phyloP scores from a whole-genome alignment of 352 stramenopile species.

The Pythium chondricola region DNA sequence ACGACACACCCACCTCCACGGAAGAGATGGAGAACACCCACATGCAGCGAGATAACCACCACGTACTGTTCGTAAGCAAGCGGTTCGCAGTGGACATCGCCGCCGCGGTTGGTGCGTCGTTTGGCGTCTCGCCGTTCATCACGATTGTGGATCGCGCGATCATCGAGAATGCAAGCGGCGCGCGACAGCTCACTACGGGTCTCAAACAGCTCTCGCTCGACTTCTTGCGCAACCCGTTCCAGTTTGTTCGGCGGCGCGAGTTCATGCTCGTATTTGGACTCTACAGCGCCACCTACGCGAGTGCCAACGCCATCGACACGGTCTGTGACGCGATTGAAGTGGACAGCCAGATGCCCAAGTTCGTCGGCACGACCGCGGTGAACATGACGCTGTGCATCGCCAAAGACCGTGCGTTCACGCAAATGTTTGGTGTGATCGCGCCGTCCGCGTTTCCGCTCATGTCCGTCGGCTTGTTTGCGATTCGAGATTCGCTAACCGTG shows the following conservation, averaged over 20 bases:
- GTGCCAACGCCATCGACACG: slow-evolving; percentile 81
- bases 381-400: slow-evolving; percentile 90
- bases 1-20: too few species aligned
- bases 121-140: slow-evolving; percentile 83
- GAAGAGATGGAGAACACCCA: slow-evolving; percentile 14
- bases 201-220: slow-evolving; percentile 56
- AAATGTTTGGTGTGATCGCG: slow-evolving; percentile 86
- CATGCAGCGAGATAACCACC: slow-evolving; percentile 4
- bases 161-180: slow-evolving; percentile 85
- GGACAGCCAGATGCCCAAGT: slow-evolving; percentile 86
- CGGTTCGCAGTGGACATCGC: slow-evolving; percentile 54
- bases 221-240: slow-evolving; percentile 62
- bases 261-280: slow-evolving; percentile 88
- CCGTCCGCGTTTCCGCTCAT: slow-evolving; percentile 67
- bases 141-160: slow-evolving; percentile 86
- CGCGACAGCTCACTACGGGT: slow-evolving; percentile 47
- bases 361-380: slow-evolving; percentile 80
- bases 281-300: slow-evolving; percentile 87
- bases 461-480: slow-evolving; percentile 82
- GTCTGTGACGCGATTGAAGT: slow-evolving; percentile 67
- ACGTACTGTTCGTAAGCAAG: slow-evolving; percentile 28
- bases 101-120: slow-evolving; percentile 53
- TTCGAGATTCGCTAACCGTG: slow-evolving; percentile 83
- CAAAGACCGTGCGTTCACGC: slow-evolving; percentile 89
- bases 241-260: slow-evolving; percentile 82